Evolutionary conservation across 768 basidiomycete species (phyloP).

Genomic region (Rhodotorula taiwanensis): DNA sequence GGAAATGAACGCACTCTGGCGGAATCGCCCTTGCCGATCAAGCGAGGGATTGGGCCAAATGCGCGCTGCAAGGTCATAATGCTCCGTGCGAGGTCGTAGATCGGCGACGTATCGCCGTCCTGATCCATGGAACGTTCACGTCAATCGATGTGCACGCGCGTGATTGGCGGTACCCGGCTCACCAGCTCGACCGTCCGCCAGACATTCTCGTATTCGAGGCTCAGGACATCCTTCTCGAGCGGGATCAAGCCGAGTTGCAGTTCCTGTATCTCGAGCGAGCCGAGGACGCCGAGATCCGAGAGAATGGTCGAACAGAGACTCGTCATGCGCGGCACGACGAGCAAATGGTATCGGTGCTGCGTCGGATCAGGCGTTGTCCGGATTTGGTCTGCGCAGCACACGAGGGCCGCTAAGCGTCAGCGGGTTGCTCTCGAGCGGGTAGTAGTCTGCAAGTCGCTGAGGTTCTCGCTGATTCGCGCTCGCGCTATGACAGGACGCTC

Average conservation of each 20-base stretch:
- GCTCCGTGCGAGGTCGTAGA: slow-evolving; percentile 84
- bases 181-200: slow-evolving; percentile 80
- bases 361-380: slow-evolving; percentile 63
- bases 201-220: slow-evolving; percentile 74
- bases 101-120: slow-evolving; percentile 86
- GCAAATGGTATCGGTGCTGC: slow-evolving; percentile 74
- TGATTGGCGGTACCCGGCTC: slow-evolving; percentile 43
- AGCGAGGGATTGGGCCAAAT: slow-evolving; percentile 82
- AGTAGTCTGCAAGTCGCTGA: too few relatives aligned
- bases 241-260: slow-evolving; percentile 93
- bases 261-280: slow-evolving; percentile 78
- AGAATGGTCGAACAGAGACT: slow-evolving; percentile 76
- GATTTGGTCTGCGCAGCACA: slow-evolving; percentile 68
- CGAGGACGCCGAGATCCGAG: slow-evolving; percentile 94
- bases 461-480: too few relatives aligned
- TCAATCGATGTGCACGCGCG: too few relatives aligned
- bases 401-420: background rate
- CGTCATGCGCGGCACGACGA: slow-evolving; percentile 81
- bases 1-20: slow-evolving; percentile 43
- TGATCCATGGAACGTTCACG: slow-evolving; percentile 43
- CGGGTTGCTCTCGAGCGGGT: slow-evolving; percentile 15
- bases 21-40: slow-evolving; percentile 85
- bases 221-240: slow-evolving; percentile 83
- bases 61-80: slow-evolving; percentile 72
- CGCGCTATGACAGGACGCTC: too few relatives aligned